Base-by-base conservation (phyloP, 257 asterid species). In the Nemophila menziesii region DNA sequence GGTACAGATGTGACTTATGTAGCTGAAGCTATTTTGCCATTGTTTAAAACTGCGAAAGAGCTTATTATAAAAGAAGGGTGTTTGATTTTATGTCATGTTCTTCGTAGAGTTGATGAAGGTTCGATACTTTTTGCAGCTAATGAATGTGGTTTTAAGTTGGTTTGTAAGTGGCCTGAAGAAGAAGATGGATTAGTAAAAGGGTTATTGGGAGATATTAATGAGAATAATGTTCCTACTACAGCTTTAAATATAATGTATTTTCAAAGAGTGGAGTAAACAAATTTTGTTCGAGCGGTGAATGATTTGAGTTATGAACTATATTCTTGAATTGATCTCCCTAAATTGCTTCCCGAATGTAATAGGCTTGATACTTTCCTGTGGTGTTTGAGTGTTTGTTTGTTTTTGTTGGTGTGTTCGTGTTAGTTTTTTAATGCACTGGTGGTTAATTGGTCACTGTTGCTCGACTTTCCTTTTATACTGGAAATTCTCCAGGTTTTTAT, bases 1-100 rank as follows among this genome's bases (percentile, higher is more conserved):
- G 98, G 96, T 48, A 84, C 98, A 0, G 98, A 89, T 16, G 94
- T 89, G 4, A 72, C 93, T 1, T 89, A 84, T 20, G 41, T 84
- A 12, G 36, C 68, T 18, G 79, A 76, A 56, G 82, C 94, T 5
- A 68, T 81, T 41, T 12, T 44, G 11, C 96, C 98, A 1, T 58
- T 90, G 46, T 90, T 90, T 51, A 67, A 76, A 11, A 85, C 96
- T 4, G 93, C 94, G 13, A 64, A 61, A 33, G 80, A 72, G 51
- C 61, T 85, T 63, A 74, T 90, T 44, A 44, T 52, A 5, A 34
- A 44, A 33, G 60, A 59, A 24, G 62, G 86, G 1, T 82, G 61
- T 57, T 56, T 90, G 49, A 77, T 90, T 39, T 62, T 90, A 3
- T 84, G 98, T 61, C 98, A 90, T 11, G 78, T 85, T 18, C 44